phyloP scores from a whole-genome alignment of 441 rosid genomes.

The Gossypium trilobum region DNA sequence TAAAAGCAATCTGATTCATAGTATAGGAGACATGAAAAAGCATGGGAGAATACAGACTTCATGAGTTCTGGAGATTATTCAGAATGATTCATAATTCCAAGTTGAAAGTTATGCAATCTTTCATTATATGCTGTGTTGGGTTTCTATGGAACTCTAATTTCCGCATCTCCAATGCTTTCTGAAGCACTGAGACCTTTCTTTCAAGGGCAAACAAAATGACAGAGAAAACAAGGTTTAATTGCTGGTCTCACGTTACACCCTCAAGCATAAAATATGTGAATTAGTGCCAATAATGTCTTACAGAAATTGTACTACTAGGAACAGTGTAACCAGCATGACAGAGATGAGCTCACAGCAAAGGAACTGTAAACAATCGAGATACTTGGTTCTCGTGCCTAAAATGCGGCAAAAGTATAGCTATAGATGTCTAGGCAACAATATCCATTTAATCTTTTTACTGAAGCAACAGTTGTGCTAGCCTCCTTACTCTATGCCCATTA shows the following conservation, averaged over 20 bases:
- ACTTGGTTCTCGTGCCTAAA: background rate
- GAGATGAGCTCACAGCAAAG: background rate
- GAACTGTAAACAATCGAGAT: background rate
- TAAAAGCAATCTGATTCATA: background rate
- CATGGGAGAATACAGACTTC: background rate
- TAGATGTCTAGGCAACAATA: background rate
- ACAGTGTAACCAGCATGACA: background rate
- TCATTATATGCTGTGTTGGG: background rate
- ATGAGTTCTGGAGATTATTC: background rate
- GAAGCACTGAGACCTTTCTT: background rate
- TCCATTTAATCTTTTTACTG: slow-evolving; percentile 8
- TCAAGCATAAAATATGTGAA: background rate
- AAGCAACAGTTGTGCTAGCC: background rate
- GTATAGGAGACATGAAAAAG: background rate
- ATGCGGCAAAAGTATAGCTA: background rate
- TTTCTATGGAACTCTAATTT: background rate
- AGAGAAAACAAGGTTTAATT: background rate
- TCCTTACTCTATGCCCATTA: background rate
- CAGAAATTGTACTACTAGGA: background rate
- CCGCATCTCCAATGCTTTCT: background rate
- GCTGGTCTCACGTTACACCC: background rate
- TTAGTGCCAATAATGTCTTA: background rate
- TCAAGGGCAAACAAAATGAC: background rate
- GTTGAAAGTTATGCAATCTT: background rate
- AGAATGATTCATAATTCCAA: background rate